These are phyloP conservation scores for Diaporthe sp. DNA, from an alignment of 2,329 filamentous ascomycete species.

Conservation along the genomic window DNA sequence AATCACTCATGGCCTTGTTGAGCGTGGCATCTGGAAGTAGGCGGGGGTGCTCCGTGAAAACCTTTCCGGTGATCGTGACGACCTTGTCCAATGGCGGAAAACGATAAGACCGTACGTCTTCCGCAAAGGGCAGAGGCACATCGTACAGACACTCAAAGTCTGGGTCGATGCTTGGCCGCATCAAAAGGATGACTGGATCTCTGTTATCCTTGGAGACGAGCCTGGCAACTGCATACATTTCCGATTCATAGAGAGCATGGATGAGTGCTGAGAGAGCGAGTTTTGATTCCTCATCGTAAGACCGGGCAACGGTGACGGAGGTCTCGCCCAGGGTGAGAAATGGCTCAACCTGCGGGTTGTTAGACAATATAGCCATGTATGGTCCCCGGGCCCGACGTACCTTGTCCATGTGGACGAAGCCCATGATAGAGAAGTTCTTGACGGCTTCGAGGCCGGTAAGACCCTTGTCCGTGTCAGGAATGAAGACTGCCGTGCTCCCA, in stretches of 20 bases:
- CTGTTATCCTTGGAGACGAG: conserved; percentile 87
- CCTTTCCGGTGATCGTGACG: conserved; percentile 85
- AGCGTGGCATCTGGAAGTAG: conserved; percentile 83
- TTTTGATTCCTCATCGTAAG: conserved; percentile 82
- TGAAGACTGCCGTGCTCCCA: conserved; percentile 89
- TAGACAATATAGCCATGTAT: not conserved
- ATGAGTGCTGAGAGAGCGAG: conserved; percentile 90
- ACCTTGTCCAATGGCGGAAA: conserved; percentile 92
- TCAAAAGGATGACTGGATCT: conserved; percentile 78
- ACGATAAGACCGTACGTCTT: conserved; percentile 89
- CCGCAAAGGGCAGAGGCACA: conserved; percentile 89
- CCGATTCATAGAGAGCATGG: conserved; percentile 85
- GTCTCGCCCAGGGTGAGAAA: conserved; percentile 87
- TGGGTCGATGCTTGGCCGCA: conserved; percentile 82
- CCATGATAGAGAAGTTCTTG: conserved; percentile 82
- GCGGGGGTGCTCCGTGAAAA: conserved; percentile 78
- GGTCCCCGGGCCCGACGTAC: conserved; percentile 53
- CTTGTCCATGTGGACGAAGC: conserved; percentile 81
- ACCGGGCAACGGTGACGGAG: conserved; percentile 81
- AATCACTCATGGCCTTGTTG: conserved; percentile 85
- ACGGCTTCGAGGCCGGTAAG: conserved; percentile 87
- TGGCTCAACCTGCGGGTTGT: conserved; percentile 72
- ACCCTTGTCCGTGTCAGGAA: conserved; percentile 86
- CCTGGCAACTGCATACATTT: conserved; percentile 87
- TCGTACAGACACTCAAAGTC: conserved; percentile 90